These are phyloP conservation scores for Gynandropsis gynandra DNA, from an alignment of 345 rosid species.

Conservation along the genomic window DNA sequence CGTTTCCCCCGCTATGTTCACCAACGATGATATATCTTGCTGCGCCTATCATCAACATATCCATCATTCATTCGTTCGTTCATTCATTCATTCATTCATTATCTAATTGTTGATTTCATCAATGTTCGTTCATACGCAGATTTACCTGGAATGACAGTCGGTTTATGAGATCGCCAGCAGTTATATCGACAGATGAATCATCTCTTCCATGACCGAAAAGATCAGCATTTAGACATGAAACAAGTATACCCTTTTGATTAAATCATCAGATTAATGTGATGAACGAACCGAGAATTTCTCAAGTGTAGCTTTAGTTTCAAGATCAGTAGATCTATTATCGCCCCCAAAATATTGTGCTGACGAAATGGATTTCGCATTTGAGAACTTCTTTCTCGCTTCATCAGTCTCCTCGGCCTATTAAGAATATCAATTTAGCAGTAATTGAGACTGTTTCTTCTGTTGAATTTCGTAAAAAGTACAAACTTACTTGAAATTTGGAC, in stretches of 20 bases:
- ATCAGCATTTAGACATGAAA: no score
- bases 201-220: slow-evolving; percentile 60
- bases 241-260: no score
- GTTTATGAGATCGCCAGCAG: slow-evolving; percentile 80
- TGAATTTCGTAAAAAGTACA: background rate
- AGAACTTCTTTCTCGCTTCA: slow-evolving; percentile 94
- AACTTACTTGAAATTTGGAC: slow-evolving; percentile 65
- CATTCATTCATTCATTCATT: no score
- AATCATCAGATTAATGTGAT: slow-evolving; percentile 6
- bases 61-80: no score
- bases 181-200: slow-evolving; percentile 46
- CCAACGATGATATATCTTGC: slow-evolving; percentile 79
- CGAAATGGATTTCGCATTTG: slow-evolving; percentile 93
- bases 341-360: slow-evolving; percentile 91
- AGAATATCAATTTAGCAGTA: background rate
- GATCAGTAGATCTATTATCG: slow-evolving; percentile 43
- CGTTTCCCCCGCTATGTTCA: slow-evolving; percentile 87
- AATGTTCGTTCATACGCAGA: no score
- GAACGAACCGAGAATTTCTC: slow-evolving; percentile 82
- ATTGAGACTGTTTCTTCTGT: background rate
- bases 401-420: slow-evolving; percentile 74
- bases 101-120: no score
- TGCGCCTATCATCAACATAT: slow-evolving; percentile 57
- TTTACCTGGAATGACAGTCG: slow-evolving; percentile 87
- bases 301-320: slow-evolving; percentile 74